phyloP scores from a whole-genome alignment of 2,329 filamentous ascomycete species.

The Curvularia hawaiiensis region DNA sequence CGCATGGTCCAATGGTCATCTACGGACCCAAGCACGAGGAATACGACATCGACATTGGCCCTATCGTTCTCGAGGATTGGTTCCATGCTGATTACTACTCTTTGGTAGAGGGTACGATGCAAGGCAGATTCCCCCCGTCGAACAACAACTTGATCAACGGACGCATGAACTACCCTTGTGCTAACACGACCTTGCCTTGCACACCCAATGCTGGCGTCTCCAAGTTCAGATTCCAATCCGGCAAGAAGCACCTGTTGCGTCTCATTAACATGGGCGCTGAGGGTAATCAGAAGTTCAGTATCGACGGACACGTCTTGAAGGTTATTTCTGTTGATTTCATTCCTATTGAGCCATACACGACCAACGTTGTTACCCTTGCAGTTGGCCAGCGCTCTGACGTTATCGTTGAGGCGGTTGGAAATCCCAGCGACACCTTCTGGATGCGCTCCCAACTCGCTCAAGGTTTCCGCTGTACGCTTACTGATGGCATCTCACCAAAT shows the following conservation, averaged over 20 bases:
- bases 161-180: conserved; percentile 35
- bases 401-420: conserved; percentile 39
- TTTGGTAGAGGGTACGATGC: conserved; percentile 38
- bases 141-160: conserved; percentile 32
- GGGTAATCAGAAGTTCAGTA: conserved; percentile 47
- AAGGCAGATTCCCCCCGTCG: conserved; percentile 26
- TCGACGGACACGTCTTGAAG: conserved; percentile 50
- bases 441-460: conserved; percentile 43
- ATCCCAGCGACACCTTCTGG: conserved; percentile 40
- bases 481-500: conserved; percentile 24
- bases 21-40: conserved; percentile 43
- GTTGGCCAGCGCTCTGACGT: conserved; percentile 48
- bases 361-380: conserved; percentile 47
- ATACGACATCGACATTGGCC: conserved; percentile 51
- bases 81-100: conserved; percentile 42
- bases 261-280: conserved; percentile 50
- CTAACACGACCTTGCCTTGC: conserved; percentile 33
- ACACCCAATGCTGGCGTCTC: conserved; percentile 29
- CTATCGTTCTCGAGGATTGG: conserved; percentile 50
- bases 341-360: conserved; percentile 48
- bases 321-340: conserved; percentile 51
- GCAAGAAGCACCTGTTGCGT: conserved; percentile 50
- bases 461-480: conserved; percentile 23
- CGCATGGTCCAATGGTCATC: conserved; percentile 47
- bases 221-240: conserved; percentile 49